phyloP scores from a whole-genome alignment of 129 eudicot genomes.

The Chrysanthemum lavandulifolium region DNA sequence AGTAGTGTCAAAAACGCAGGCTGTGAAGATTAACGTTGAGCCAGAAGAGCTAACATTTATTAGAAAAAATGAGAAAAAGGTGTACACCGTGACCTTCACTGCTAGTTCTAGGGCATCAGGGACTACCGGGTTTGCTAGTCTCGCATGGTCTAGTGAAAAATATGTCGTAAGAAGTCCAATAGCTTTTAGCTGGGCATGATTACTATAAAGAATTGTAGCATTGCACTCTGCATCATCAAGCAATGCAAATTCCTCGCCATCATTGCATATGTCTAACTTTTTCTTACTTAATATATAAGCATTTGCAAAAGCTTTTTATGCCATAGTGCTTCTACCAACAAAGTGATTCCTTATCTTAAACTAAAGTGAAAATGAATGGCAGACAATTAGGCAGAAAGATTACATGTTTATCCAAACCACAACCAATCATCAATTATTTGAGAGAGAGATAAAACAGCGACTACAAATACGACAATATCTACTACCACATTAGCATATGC shows the following conservation, averaged over 20 bases:
- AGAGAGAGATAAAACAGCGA: too few relatives aligned
- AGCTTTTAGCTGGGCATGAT: conserved; percentile 68
- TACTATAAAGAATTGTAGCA: conserved; percentile 3
- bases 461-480: too few relatives aligned
- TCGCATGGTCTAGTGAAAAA: conserved; percentile 61
- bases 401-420: too few relatives aligned
- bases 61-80: conserved; percentile 46
- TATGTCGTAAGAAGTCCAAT: conserved; percentile 64
- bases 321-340: too few relatives aligned
- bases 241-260: too few relatives aligned
- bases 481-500: background rate
- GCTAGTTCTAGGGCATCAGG: conserved; percentile 72
- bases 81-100: conserved; percentile 63
- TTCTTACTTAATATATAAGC: too few relatives aligned
- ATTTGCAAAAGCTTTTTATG: too few relatives aligned
- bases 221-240: too few relatives aligned
- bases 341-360: too few relatives aligned
- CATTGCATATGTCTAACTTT: too few relatives aligned
- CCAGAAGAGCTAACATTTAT: conserved; percentile 54
- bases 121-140: conserved; percentile 44
- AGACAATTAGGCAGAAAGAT: conserved; percentile 30
- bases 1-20: conserved; percentile 31
- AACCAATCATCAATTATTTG: too few relatives aligned
- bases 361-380: too few relatives aligned
- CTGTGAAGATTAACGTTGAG: conserved; percentile 54